phyloP scores from a whole-genome alignment of 1,284 basidiomycete genomes.

The Athelia psychrophila region DNA sequence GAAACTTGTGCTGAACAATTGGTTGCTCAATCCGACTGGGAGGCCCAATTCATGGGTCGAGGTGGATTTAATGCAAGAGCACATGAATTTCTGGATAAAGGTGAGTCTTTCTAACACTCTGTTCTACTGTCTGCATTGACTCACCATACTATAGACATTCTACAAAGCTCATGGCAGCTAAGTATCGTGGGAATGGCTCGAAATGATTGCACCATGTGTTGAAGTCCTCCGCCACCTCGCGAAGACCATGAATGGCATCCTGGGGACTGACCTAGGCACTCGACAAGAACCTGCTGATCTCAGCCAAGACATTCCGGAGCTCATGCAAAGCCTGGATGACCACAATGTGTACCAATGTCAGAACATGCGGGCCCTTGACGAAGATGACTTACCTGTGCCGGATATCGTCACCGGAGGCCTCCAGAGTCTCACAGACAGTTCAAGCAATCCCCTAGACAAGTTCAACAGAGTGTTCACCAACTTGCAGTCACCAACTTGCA shows the following conservation, averaged over 20 bases:
- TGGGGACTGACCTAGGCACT: slow-evolving; percentile 10
- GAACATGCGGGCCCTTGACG: slow-evolving; percentile 12
- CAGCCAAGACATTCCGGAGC: slow-evolving; percentile 11
- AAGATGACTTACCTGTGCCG: slow-evolving; percentile 13
- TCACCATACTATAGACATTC: slow-evolving; percentile 1
- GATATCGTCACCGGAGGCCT: slow-evolving; percentile 15
- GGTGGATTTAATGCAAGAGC: slow-evolving; percentile 29
- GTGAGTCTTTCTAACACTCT: slow-evolving; percentile 6
- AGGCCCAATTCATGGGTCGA: slow-evolving; percentile 15
- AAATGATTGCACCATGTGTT: slow-evolving; percentile 10
- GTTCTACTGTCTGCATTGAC: neutral
- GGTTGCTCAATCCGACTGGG: slow-evolving; percentile 27
- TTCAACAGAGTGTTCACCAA: slow-evolving; percentile 12
- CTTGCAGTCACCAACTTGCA: slow-evolving; percentile 11
- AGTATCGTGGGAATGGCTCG: slow-evolving; percentile 12
- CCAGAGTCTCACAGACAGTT: slow-evolving; percentile 9
- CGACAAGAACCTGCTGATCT: slow-evolving; percentile 15
- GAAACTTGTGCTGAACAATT: slow-evolving; percentile 22
- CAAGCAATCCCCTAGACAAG: slow-evolving; percentile 12
- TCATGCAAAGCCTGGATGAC: slow-evolving; percentile 16
- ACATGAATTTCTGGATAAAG: slow-evolving; percentile 28
- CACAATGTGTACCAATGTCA: slow-evolving; percentile 14
- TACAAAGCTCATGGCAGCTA: slow-evolving; percentile 8
- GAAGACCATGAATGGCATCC: slow-evolving; percentile 4
- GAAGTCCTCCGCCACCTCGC: slow-evolving; percentile 9